Conservation (phyloP, 768 basidiomycete species). For the Galerina sulciceps region DNA sequence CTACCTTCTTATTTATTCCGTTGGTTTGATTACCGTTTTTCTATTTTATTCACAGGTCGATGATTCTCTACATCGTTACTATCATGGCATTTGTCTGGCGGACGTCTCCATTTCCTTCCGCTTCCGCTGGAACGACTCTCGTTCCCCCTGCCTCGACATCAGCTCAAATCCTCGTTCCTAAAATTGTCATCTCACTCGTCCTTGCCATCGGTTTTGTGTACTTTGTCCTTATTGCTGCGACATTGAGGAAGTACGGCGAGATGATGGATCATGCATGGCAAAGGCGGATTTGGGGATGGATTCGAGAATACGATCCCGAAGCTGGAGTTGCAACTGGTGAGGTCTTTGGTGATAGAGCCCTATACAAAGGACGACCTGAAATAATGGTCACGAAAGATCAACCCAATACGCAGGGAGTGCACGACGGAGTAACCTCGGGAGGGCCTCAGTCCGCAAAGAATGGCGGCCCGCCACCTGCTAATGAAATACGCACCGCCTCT, state of each 20-base stretch:
- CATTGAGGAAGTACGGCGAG: slow-evolving; percentile 57
- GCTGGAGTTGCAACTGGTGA: too few species aligned
- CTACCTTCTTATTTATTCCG: too few species aligned
- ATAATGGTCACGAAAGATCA: too few species aligned
- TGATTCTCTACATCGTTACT: slow-evolving; percentile 27
- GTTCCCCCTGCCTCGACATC: neutral
- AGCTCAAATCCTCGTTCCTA: slow-evolving; percentile 34
- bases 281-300: slow-evolving; percentile 27
- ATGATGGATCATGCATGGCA: slow-evolving; percentile 39
- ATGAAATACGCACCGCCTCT: too few species aligned
- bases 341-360: too few species aligned
- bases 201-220: slow-evolving; percentile 57
- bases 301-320: neutral
- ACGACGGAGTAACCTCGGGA: too few species aligned
- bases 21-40: too few species aligned
- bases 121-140: neutral
- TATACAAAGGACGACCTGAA: too few species aligned
- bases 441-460: too few species aligned
- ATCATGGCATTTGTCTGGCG: slow-evolving; percentile 33
- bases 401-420: too few species aligned
- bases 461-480: too few species aligned
- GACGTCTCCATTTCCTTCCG: slow-evolving; percentile 1
- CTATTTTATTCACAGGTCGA: slow-evolving; percentile 22
- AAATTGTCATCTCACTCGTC: slow-evolving; percentile 49
- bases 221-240: slow-evolving; percentile 52